Percentiles rank a stretch among this genome's conserved stretches.
Evolutionary conservation across 768 basidiomycete species (phyloP).

Genomic region (Lactarius psammicola): DNA sequence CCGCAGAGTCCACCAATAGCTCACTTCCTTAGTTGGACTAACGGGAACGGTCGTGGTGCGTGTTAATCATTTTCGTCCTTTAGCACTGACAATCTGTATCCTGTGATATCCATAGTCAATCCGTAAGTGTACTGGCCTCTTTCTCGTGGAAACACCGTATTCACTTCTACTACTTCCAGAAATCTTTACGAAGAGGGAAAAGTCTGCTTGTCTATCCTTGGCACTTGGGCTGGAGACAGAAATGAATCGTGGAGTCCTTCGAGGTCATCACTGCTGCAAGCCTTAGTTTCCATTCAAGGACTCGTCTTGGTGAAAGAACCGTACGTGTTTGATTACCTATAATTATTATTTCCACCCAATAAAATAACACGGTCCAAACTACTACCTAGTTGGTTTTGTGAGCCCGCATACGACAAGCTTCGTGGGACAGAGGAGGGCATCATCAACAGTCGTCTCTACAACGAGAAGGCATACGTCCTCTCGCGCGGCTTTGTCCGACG

Average conservation of each 20-base stretch:
- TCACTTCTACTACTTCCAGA: slow-evolving; percentile 37
- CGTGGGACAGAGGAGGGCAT: slow-evolving; percentile 87
- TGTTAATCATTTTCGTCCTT: slow-evolving; percentile 7
- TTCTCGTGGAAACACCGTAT: neutral
- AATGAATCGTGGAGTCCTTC: slow-evolving; percentile 85
- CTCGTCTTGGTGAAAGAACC: slow-evolving; percentile 91
- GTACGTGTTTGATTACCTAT: slow-evolving; percentile 46
- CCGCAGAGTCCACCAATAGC: slow-evolving; percentile 81
- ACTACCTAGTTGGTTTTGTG: slow-evolving; percentile 82
- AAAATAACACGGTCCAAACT: neutral
- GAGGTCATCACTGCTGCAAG: slow-evolving; percentile 85
- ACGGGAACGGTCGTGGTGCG: slow-evolving; percentile 85
- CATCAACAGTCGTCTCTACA: slow-evolving; percentile 89
- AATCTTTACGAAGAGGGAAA: slow-evolving; percentile 96
- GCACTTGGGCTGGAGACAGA: slow-evolving; percentile 89
- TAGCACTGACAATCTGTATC: slow-evolving; percentile 5
- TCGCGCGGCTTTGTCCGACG: slow-evolving; percentile 89
- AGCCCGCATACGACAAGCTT: slow-evolving; percentile 91
- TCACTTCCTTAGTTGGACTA: slow-evolving; percentile 92
- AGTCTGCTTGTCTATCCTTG: slow-evolving; percentile 87
- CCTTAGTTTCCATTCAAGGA: slow-evolving; percentile 91
- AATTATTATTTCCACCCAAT: neutral
- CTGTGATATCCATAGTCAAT: slow-evolving; percentile 49
- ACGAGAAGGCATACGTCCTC: slow-evolving; percentile 88
- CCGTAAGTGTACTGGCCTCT: slow-evolving; percentile 52